Evolutionary conservation across 257 asterid species (phyloP), one percentile per base, ranked within the genome.

Genomic region (Forsythia viridissima): DNA sequence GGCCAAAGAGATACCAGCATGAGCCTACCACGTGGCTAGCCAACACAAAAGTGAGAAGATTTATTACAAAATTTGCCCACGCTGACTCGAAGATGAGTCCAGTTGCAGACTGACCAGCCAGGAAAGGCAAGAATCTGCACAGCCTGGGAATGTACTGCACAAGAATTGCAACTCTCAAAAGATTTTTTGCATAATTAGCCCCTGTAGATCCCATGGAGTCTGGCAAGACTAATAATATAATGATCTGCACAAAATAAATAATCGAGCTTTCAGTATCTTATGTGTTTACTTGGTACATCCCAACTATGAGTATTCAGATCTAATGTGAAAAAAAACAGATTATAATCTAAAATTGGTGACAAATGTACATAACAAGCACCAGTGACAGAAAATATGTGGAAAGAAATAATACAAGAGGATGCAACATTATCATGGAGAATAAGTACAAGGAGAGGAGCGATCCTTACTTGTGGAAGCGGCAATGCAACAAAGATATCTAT

Each of bases 401-500:
- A 51, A 51, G n/a, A 15, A 13, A 18, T 51, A 13, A 10, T 51
- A 51, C n/a, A 51, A 24, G 40, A 10, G 69, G 38, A 20, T 21
- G 24, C 13, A 13, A 63, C 38, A 63, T 10, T 24, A 63, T 63
- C 70, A 24, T 7, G 34, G 51, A 16, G 51, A 8, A 42, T 57
- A 42, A 71, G 57, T 8, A 13, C 8, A 0, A 71, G 57, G 30
- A 41, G 66, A 51, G 61, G 61, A 74, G 6, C 15, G 43, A 51
- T 71, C 41, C 82, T 84, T 77, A 90, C 98, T 86, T 93, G 97
- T 48, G 98, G 97, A 85, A 93, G 90, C 76, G 98, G 97, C 43
- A 93, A 84, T 51, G 86, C 91, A 13, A 86, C 85, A 75, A 92
- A 84, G 21, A 93, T 73, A 83, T 93, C 98, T 55, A 92, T 21